Conservation (phyloP, 805 yeast species). For the Zygoascus flipseniorum region DNA sequence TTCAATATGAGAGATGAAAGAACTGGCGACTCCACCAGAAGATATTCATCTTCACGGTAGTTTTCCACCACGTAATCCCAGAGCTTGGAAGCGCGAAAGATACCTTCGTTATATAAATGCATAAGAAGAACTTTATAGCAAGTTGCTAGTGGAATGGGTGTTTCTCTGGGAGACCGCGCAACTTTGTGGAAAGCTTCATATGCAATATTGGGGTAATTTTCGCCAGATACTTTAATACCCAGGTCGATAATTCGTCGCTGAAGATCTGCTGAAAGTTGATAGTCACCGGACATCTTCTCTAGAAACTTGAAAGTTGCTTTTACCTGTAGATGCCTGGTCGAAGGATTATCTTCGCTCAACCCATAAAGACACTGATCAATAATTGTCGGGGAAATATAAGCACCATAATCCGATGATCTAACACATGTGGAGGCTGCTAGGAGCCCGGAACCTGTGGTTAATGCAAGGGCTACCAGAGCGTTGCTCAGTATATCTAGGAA, state of each 20-base stretch:
- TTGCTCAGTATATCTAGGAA: slow-evolving; percentile 1
- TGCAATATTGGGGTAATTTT: slow-evolving; percentile 7
- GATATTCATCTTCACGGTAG: neutral
- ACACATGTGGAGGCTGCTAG: slow-evolving; percentile 9
- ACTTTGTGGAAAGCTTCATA: slow-evolving; percentile 4
- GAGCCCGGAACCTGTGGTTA: slow-evolving; percentile 7
- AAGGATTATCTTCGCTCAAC: slow-evolving; percentile 7
- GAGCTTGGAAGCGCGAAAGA: slow-evolving; percentile 2
- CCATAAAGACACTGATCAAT: slow-evolving; percentile 4
- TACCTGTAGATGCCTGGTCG: neutral
- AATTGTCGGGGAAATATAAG: neutral
- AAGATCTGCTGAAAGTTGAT: neutral
- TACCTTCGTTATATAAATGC: slow-evolving; percentile 6
- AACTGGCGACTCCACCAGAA: slow-evolving; percentile 1
- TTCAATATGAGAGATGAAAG: slow-evolving; percentile 12
- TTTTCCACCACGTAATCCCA: slow-evolving; percentile 6
- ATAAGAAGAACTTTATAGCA: slow-evolving; percentile 8
- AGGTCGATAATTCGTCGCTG: slow-evolving; percentile 6
- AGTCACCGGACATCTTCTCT: neutral
- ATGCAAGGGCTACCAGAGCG: slow-evolving; percentile 4
- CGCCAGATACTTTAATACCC: slow-evolving; percentile 4
- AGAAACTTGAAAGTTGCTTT: slow-evolving; percentile 7
- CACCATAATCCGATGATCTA: neutral
- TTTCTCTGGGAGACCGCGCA: neutral
- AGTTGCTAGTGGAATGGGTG: neutral